These are phyloP conservation scores for Oryza meyeriana DNA, from an alignment of 176 grass and related monocot species.

Conservation along the genomic window DNA sequence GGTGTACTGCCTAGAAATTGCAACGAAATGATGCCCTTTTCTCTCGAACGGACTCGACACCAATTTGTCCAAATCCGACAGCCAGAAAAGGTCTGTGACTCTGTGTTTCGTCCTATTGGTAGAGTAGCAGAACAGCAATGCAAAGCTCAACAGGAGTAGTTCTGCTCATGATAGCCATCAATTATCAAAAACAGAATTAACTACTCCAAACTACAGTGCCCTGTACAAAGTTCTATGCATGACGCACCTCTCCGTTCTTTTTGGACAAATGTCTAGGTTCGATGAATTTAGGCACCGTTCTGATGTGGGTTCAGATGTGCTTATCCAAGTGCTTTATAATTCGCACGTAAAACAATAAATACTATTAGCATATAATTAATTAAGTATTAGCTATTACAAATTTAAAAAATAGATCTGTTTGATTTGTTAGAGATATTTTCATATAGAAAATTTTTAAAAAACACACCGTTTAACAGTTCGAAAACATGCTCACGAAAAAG, in stretches of 20 bases:
- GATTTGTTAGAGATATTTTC: no score
- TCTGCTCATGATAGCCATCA: not conserved
- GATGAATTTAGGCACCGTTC: not conserved
- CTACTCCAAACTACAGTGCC: not conserved
- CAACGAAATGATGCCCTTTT: not conserved
- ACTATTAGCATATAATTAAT: no score
- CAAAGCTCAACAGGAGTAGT: not conserved
- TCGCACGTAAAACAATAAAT: no score
- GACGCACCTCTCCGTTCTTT: not conserved
- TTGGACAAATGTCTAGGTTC: not conserved
- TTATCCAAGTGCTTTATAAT: no score
- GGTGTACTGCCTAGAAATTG: no score
- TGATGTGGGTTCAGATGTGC: no score
- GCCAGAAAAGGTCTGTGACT: not conserved
- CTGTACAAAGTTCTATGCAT: not conserved
- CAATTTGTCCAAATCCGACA: not conserved
- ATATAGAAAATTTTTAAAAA: no score
- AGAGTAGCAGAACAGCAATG: not conserved
- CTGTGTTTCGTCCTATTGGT: not conserved
- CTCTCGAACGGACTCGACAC: not conserved
- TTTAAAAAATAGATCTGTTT: no score
- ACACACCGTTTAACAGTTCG: no score
- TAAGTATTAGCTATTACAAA: no score
- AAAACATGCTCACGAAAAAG: no score
- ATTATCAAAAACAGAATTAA: not conserved